Base-by-base conservation (phyloP, 441 rosid species). In the Populus hybrid region DNA sequence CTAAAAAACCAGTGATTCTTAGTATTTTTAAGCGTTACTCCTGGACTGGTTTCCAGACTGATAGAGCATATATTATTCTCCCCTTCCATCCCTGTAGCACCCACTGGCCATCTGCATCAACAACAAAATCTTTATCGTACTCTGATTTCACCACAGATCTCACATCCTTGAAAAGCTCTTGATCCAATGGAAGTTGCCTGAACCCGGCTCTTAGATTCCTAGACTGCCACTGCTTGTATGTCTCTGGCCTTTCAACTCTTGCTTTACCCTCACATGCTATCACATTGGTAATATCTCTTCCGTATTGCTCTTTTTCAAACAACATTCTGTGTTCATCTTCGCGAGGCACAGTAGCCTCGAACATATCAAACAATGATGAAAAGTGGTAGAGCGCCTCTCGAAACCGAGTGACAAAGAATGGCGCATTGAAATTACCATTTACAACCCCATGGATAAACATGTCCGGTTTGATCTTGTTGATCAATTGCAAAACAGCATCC, bases 71-170 rank as follows among this genome's bases (percentile, higher is more conserved):
- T 21, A 81, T 24, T 16, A 87, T 84, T 77, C 96, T 84, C 21
- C 96, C 96, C 74, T 92, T 92, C 96, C 96, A 92, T 20, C 93
- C 96, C 82, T 88, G 93, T 30, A 92, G 82, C 96, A 92, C 83
- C 94, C 96, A 92, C 7, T 77, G 82, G n/a, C 96, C 87, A 75
- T 88, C 91, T 53, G 75, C 86, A 83, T 92, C 92, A 1, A 92
- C 72, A 14, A 81, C 74, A 71, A 89, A 92, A 80, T 92, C 91
- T 18, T 68, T 82, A 50, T 88, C 85, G 57, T 88, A 90, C 77
- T 81, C 85, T 12, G 81, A 59, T 61, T 81, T 84, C 71, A 88
- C 92, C 67, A 78, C 80, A 5, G 71, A 69, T 77, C 77, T 87
- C 42, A 87, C 87, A 21, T n/a, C 78, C 75, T 80, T 82, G 84